Evolutionary conservation across 129 eudicot genomes (phyloP).

Genomic region (Mikania micrantha): DNA sequence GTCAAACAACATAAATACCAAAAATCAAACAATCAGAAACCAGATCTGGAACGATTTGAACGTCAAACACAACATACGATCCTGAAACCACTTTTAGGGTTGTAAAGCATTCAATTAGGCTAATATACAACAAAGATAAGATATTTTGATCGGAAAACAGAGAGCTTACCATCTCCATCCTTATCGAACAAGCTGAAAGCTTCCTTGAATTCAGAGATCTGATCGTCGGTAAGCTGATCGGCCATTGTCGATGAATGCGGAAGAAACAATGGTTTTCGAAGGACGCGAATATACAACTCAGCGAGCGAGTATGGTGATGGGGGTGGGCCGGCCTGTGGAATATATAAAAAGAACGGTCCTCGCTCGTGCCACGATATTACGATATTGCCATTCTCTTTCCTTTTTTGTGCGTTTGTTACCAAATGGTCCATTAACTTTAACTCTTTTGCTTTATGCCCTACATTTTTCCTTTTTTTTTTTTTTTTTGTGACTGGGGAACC

Average conservation of each 20-base stretch:
- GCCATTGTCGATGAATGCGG: conserved; percentile 34
- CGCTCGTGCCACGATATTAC: neutral
- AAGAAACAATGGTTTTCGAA: neutral
- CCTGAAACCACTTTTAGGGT: neutral
- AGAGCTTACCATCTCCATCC: conserved; percentile 52
- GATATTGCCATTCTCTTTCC: neutral
- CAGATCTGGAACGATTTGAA: conserved; percentile 16
- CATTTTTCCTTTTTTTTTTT: no score
- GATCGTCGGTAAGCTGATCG: conserved; percentile 59
- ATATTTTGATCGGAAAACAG: neutral
- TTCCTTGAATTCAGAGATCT: conserved; percentile 67
- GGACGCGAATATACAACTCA: neutral
- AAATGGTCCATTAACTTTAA: neutral
- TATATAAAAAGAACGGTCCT: conserved; percentile 24
- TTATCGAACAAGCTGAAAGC: conserved; percentile 62
- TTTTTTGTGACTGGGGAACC: no score
- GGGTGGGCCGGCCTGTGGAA: conserved; percentile 14
- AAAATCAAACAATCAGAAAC: conserved; percentile 18
- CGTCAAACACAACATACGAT: neutral
- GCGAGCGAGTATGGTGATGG: conserved; percentile 6
- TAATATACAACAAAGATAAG: neutral
- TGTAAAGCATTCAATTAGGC: neutral
- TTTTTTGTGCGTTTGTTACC: neutral
- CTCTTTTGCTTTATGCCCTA: neutral
- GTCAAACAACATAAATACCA: conserved; percentile 11